Evolutionary conservation across 139 green algal genomes (phyloP), one percentile per base, ranked within the genome.

Genomic region (Gonium pectorale): DNA sequence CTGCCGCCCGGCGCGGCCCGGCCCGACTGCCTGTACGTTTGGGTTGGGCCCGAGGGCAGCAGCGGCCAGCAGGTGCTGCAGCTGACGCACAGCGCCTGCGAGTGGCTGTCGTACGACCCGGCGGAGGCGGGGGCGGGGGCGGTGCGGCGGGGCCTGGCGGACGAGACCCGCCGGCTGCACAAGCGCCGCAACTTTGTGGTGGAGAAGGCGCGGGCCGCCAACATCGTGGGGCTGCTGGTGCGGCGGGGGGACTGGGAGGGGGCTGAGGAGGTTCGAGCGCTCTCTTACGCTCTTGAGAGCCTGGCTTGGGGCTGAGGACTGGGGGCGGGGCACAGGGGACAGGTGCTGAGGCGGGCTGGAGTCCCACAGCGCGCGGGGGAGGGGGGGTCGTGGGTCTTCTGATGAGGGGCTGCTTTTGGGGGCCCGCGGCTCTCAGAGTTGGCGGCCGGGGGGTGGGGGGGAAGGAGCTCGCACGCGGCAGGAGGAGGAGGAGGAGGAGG

Each of bases 221-320:
- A 78, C 67, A 97, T 99, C 29, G 91, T 99, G 26, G 97, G 95
- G 22, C 93, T 98, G 26, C 88, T 96, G 77, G 77, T 83, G 77
- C 1, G 77, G 26, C 37, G 11, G 8, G 22, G 29, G 37, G 72
- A 35, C 31, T 31, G 8, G n/a, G 49, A 33, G 15, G 24, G 33
- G 9, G 37, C 66, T 24, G 27, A 26, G 0, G 13, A 11, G 7
- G 43, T 62, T 35, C 37, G 17, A 31, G 46, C 46, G n/a, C n/a
- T n/a, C n/a, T n/a, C n/a, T n/a, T n/a, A n/a, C n/a, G n/a, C n/a
- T n/a, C n/a, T n/a, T n/a, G 11, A 54, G 46, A 54, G 15, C 11
- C 15, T 54, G 46, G 11, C 11, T 54, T 15, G 46, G 15, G 46
- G 11, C 11, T 54, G 11, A 15, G 11, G 15, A 54, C 11, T 24